Evolutionary conservation across 805 yeast genomes (phyloP).

Genomic region (Ogataea methylovora): DNA sequence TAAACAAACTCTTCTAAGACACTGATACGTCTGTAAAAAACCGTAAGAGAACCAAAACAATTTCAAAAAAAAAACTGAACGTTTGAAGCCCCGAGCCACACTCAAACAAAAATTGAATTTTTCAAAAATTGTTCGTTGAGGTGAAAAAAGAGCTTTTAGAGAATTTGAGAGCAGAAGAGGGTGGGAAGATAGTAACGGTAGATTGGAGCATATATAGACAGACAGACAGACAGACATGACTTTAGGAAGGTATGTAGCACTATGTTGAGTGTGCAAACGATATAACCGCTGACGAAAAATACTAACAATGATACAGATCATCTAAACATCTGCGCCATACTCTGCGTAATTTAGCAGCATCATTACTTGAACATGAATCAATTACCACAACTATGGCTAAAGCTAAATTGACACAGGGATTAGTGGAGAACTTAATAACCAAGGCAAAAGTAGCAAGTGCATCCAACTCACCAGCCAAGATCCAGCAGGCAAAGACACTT

Average conservation of each 20-base stretch:
- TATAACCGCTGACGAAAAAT: not conserved
- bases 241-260: slow-evolving; percentile 6
- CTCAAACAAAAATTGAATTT: no score
- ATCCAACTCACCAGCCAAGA: slow-evolving; percentile 8
- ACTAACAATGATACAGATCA: slow-evolving; percentile 22
- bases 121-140: no score
- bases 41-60: not conserved
- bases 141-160: no score
- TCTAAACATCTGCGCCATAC: slow-evolving; percentile 48
- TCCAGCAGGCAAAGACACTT: slow-evolving; percentile 20
- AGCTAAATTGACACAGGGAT: slow-evolving; percentile 60
- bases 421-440: slow-evolving; percentile 57
- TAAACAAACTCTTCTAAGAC: no score
- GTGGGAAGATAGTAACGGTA: not conserved
- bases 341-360: slow-evolving; percentile 57
- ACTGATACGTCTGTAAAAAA: no score
- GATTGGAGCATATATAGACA: not conserved
- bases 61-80: not conserved
- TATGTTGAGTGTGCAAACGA: no score
- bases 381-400: slow-evolving; percentile 68
- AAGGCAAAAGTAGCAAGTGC: slow-evolving; percentile 35
- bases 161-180: no score
- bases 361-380: slow-evolving; percentile 62
- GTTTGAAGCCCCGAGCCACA: not conserved
- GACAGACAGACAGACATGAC: not conserved